A percentile compares a stretch with the other conserved stretches of the same genome.
Conservation (phyloP, 495 filamentous ascomycete genomes). For the Thermothielavioides terrestris region DNA sequence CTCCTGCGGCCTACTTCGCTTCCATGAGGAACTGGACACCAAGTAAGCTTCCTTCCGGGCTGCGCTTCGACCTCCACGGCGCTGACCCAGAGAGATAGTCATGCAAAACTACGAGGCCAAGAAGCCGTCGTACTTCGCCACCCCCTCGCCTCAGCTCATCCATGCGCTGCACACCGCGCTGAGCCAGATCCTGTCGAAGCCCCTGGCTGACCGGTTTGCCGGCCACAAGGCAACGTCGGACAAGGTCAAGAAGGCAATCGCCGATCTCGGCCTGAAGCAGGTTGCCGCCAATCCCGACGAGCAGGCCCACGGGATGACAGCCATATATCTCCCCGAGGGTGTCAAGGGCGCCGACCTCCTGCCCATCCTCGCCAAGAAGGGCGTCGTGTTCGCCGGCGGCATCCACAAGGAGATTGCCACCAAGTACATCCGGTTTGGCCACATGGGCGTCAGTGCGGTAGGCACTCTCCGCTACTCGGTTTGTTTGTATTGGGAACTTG, state of each 20-base stretch:
- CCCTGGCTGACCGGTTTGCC: conserved; percentile 71
- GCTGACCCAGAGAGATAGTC: conserved; percentile 38
- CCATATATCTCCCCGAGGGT: conserved; percentile 84
- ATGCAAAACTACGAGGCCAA: conserved; percentile 98
- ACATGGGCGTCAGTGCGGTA: conserved; percentile 92
- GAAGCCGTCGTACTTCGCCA: conserved; percentile 97
- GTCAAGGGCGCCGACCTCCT: conserved; percentile 72
- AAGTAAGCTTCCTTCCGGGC: conserved; percentile 43
- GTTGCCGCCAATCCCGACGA: conserved; percentile 74
- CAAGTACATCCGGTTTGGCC: conserved; percentile 60
- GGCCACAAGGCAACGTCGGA: conserved; percentile 66
- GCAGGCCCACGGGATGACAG: conserved; percentile 96
- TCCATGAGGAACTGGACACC: conserved; percentile 96
- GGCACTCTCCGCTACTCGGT: conserved; percentile 13
- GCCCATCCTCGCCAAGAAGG: conserved; percentile 78
- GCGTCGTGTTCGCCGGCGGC: conserved; percentile 89
- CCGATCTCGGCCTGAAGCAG: conserved; percentile 76
- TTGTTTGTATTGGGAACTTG: not conserved
- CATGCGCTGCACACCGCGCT: conserved; percentile 93
- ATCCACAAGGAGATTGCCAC: conserved; percentile 70
- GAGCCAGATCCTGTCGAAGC: conserved; percentile 68
- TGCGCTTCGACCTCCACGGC: not conserved
- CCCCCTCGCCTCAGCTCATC: conserved; percentile 87
- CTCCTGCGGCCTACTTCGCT: conserved; percentile 80
- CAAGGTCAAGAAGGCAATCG: conserved; percentile 70